Base-by-base conservation (phyloP, 495 filamentous ascomycete species). In the Gamarada debralockiae region DNA sequence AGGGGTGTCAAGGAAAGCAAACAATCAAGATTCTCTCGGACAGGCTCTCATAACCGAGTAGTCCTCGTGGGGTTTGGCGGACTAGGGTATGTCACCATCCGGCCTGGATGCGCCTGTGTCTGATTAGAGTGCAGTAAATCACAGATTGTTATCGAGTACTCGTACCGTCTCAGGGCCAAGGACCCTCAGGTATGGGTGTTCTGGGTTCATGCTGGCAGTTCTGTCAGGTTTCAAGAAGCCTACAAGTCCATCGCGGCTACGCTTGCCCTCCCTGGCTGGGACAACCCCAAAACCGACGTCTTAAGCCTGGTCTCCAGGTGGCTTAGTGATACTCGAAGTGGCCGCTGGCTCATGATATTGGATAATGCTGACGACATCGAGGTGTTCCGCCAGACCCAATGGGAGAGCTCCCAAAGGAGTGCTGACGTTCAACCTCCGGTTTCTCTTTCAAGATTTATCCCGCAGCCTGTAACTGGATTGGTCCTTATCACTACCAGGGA, bases 61-160 rank as follows among this genome's bases (percentile, higher is more conserved):
- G 57, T 47, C 13, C 57, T 60, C 42, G 52, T 36, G 1, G 57
- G 57, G 3, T 45, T 60, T 29, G 57, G 52, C 22, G 57, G 57
- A 17, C 34, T 56, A 21, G 52, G 57, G 57, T 60, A 60, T 15
- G 31, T 6, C 27, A 27, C n/a, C n/a, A 15, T 22, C 13, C 8
- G n/a, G 0, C 24, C 29, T 25, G 21, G 41, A 37, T 20, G 3
- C 7, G 25, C 7, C 17, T 27, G 3, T 33, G 15, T 37, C 44
- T 45, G 45, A 58, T 14, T 13, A 21, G 2, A n/a, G 10, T 12
- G 7, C 18, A 79, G 73, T 10, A 81, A 81, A 65, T 73, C 74
- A 1, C 74, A 80, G 48, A 70, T 79, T 40, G 77, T 77, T 3
- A 71, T 82, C 34, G 71, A 75, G 50, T 74, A 72, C 51, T 64